Conservation (phyloP, 2,329 filamentous ascomycete species). For the Trichophyton benhamiae region DNA sequence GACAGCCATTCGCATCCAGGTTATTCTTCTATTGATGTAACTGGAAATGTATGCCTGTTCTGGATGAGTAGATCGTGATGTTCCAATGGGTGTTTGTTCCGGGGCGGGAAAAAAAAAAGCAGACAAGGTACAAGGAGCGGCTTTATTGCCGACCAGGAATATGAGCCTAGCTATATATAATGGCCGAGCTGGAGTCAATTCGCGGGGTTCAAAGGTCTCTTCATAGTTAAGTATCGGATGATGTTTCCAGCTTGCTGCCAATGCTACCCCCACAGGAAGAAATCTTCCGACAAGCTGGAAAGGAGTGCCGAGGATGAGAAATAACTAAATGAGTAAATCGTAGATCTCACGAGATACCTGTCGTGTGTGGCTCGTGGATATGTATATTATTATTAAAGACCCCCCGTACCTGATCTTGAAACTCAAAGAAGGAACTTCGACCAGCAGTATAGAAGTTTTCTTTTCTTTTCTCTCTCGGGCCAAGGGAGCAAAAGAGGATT, state of each 20-base stretch:
- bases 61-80: background rate
- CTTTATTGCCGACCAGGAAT: background rate
- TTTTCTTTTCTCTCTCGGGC: background rate
- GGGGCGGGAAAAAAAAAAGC: background rate
- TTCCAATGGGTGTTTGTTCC: background rate
- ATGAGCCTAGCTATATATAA: background rate
- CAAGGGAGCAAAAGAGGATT: constrained; percentile 2
- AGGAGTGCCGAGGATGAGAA: constrained; percentile 1
- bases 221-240: background rate
- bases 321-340: background rate
- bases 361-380: background rate
- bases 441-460: background rate
- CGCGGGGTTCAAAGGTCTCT: constrained; percentile 3
- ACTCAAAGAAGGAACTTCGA: constrained; percentile 1
- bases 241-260: background rate
- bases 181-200: constrained; percentile 2
- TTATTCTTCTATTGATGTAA: background rate
- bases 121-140: background rate
- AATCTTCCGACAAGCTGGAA: background rate
- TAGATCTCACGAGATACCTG: constrained; percentile 4
- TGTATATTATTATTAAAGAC: background rate
- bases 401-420: constrained; percentile 1
- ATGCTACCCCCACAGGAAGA: constrained; percentile 1
- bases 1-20: background rate
- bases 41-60: background rate